phyloP scores from a whole-genome alignment of 164 flowering plant species.

The Chimonanthus salicifolius region DNA sequence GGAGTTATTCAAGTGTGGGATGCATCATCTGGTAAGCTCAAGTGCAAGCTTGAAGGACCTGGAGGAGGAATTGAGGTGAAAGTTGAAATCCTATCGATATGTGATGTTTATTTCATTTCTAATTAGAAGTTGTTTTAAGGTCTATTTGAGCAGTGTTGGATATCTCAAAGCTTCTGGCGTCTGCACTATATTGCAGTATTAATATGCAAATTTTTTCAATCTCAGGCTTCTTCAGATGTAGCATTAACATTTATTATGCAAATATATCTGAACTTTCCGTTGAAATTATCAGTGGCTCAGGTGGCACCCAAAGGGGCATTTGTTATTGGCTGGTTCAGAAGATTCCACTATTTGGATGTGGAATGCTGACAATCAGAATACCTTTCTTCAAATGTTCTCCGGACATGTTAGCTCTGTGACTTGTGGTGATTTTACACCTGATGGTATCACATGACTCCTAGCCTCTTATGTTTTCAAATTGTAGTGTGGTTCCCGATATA shows the following conservation, averaged over 20 bases:
- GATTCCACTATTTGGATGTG: slow-evolving; percentile 85
- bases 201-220: neutral
- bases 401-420: slow-evolving; percentile 77
- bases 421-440: slow-evolving; percentile 96
- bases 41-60: slow-evolving; percentile 75
- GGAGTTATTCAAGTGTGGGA: slow-evolving; percentile 78
- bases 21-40: slow-evolving; percentile 42
- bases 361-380: slow-evolving; percentile 70
- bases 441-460: slow-evolving; percentile 44
- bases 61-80: slow-evolving; percentile 79
- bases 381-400: slow-evolving; percentile 53
- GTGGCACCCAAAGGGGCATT: slow-evolving; percentile 95
- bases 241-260: neutral
- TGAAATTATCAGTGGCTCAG: slow-evolving; percentile 66
- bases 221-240: neutral
- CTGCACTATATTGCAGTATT: neutral
- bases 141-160: neutral
- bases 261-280: slow-evolving; percentile 10
- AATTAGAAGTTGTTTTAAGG: neutral
- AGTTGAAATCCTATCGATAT: neutral
- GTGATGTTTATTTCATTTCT: neutral
- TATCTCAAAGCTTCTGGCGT: neutral
- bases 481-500: neutral
- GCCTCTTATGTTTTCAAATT: slow-evolving; percentile 1
- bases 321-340: slow-evolving; percentile 86